Percentiles rank a stretch among this genome's conserved stretches.
These are phyloP conservation scores for Mrakia gelida DNA, from an alignment of 768 basidiomycete species.

Conservation along the genomic window DNA sequence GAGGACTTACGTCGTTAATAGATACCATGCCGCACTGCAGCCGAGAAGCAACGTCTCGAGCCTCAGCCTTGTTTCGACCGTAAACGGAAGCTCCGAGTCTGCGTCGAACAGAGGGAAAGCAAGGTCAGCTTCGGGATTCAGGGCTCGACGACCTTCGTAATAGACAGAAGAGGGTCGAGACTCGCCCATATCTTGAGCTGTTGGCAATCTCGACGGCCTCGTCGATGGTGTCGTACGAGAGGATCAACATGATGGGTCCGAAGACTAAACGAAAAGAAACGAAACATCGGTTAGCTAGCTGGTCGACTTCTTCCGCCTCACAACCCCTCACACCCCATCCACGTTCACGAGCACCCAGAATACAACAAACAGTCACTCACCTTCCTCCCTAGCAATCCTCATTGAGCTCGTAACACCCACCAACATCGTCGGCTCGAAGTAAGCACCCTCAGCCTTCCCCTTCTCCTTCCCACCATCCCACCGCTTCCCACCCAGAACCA, in stretches of 20 bases:
- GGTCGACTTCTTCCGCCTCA: no score
- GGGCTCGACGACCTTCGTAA: no score
- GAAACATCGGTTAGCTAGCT: not conserved
- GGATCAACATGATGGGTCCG: constrained; percentile 82
- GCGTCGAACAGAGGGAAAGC: not conserved
- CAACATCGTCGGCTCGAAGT: constrained; percentile 87
- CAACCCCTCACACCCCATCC: no score
- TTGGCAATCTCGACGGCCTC: constrained; percentile 87
- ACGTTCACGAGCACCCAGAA: no score
- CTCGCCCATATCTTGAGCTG: constrained; percentile 59
- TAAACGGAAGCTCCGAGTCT: constrained; percentile 90
- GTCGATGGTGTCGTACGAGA: constrained; percentile 75
- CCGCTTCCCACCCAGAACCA: constrained; percentile 61
- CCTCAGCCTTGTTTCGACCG: constrained; percentile 74
- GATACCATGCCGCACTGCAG: constrained; percentile 96
- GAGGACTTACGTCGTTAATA: constrained; percentile 66
- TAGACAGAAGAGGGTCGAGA: not conserved
- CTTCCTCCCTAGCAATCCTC: constrained; percentile 73
- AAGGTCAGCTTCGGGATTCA: not conserved
- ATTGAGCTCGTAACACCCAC: constrained; percentile 67
- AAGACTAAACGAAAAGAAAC: constrained; percentile 58
- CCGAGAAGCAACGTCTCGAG: constrained; percentile 69
- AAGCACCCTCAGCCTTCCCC: constrained; percentile 56
- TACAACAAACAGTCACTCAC: constrained; percentile 59
- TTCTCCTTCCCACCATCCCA: constrained; percentile 41